These are phyloP conservation scores for Berkeleyomyces rouxiae DNA, from an alignment of 2,329 filamentous ascomycete genomes.

Conservation along the genomic window DNA sequence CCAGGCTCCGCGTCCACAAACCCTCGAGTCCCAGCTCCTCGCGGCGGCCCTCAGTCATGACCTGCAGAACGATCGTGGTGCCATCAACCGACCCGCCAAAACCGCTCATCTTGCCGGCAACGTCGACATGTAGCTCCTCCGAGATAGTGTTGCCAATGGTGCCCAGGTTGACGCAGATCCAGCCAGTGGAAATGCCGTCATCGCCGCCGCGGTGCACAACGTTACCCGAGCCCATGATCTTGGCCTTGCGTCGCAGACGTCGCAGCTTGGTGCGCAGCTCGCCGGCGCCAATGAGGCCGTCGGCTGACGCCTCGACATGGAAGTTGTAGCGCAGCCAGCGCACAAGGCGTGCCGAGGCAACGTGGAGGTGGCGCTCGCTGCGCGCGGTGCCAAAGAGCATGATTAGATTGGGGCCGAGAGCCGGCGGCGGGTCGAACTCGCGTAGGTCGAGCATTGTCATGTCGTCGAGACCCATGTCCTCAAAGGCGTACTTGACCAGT, in stretches of 20 bases:
- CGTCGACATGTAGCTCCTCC: slow-evolving; percentile 29
- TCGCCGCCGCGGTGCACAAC: slow-evolving; percentile 50
- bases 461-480: slow-evolving; percentile 74
- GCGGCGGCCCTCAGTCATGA: slow-evolving; percentile 38
- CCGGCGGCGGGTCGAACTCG: slow-evolving; percentile 66
- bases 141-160: slow-evolving; percentile 41
- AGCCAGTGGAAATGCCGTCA: slow-evolving; percentile 80
- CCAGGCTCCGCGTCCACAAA: slow-evolving; percentile 30
- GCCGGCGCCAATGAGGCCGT: slow-evolving; percentile 76
- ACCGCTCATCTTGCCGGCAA: slow-evolving; percentile 49
- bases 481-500: slow-evolving; percentile 61
- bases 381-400: slow-evolving; percentile 89
- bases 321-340: slow-evolving; percentile 65
- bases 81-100: slow-evolving; percentile 42
- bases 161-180: slow-evolving; percentile 88
- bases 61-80: slow-evolving; percentile 39
- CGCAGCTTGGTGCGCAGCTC: slow-evolving; percentile 78
- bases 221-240: slow-evolving; percentile 57
- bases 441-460: slow-evolving; percentile 70
- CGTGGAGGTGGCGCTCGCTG: slow-evolving; percentile 83
- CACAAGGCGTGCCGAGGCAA: slow-evolving; percentile 76
- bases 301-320: slow-evolving; percentile 59
- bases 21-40: slow-evolving; percentile 36
- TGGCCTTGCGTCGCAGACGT: slow-evolving; percentile 64
- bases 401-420: slow-evolving; percentile 71